phyloP scores from a whole-genome alignment of 2,329 filamentous ascomycete genomes.

The Macroventuria anomochaeta region DNA sequence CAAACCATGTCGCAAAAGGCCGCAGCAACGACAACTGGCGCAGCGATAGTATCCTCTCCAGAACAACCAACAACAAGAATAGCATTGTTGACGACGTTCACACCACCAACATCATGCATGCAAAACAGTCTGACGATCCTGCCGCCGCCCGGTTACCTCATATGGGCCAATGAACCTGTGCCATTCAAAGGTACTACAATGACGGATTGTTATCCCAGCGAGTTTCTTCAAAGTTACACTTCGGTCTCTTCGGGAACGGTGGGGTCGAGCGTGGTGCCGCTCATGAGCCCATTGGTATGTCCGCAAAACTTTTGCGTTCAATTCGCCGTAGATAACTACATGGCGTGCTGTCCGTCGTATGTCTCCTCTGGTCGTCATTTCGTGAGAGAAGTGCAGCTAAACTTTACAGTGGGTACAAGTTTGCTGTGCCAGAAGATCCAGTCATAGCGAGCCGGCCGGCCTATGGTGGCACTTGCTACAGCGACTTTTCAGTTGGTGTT shows the following conservation, averaged over 20 bases:
- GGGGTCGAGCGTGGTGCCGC: conserved; percentile 30
- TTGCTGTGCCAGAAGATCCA: conserved; percentile 23
- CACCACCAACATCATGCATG: conserved; percentile 32
- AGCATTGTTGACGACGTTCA: conserved; percentile 35
- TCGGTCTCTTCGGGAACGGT: conserved; percentile 17
- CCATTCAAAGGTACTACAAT: conserved; percentile 27
- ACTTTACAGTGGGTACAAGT: not conserved
- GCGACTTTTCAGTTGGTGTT: conserved; percentile 22
- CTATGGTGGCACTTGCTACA: conserved; percentile 39
- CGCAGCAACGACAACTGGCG: not conserved
- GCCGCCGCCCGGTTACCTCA: conserved; percentile 29
- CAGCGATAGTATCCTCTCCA: not conserved
- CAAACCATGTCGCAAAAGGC: too few relatives aligned
- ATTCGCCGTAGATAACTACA: conserved; percentile 29
- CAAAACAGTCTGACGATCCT: conserved; percentile 31
- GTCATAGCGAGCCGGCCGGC: conserved; percentile 27
- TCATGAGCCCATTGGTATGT: conserved; percentile 36
- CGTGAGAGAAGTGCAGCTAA: not conserved
- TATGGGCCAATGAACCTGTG: conserved; percentile 38
- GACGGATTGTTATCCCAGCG: conserved; percentile 33
- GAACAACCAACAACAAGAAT: conserved; percentile 20
- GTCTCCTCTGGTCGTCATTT: conserved; percentile 6
- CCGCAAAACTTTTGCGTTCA: conserved; percentile 33
- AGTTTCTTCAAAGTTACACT: conserved; percentile 32
- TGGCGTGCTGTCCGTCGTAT: conserved; percentile 39